These are phyloP conservation scores for Iris macrosiphon DNA, from an alignment of 106 monocot species.

Conservation along the genomic window DNA sequence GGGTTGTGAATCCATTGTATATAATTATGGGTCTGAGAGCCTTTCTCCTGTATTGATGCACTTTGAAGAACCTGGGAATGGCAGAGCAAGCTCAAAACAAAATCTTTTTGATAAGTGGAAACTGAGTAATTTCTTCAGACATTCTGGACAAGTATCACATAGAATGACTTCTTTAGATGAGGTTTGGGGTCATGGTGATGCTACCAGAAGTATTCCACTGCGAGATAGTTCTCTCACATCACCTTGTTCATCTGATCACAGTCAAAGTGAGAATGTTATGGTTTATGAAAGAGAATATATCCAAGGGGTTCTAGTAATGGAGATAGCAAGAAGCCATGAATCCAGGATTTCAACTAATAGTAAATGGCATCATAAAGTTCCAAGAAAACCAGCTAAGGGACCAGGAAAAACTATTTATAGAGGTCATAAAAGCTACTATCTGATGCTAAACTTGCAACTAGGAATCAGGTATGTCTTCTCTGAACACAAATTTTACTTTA, in stretches of 20 bases:
- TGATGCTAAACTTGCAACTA: conserved; percentile 97
- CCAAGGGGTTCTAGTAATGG: conserved; percentile 82
- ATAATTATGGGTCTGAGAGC: conserved; percentile 12
- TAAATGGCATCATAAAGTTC: conserved; percentile 22
- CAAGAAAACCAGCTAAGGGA: conserved; percentile 28
- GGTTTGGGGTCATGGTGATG: conserved; percentile 24
- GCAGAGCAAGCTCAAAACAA: conserved; percentile 9
- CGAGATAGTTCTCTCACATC: conserved; percentile 13
- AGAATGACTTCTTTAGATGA: conserved; percentile 36
- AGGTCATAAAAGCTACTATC: conserved; percentile 81
- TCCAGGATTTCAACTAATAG: conserved; percentile 6
- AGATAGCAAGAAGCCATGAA: conserved; percentile 23
- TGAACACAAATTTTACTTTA: neutral
- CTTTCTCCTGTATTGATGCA: conserved; percentile 9
- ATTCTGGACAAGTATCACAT: conserved; percentile 57
- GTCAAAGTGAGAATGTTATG: conserved; percentile 11
- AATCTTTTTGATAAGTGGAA: conserved; percentile 17
- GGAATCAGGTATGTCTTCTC: conserved; percentile 74
- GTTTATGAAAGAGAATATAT: conserved; percentile 81
- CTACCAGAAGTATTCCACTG: conserved; percentile 26
- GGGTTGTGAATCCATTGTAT: conserved; percentile 16
- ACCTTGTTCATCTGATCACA: conserved; percentile 26
- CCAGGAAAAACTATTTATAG: conserved; percentile 67
- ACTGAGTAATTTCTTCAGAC: conserved; percentile 23
- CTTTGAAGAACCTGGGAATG: conserved; percentile 7